Percentiles rank a stretch among this genome's conserved stretches.
phyloP scores from a whole-genome alignment of 768 basidiomycete species.

The Trametes meyenii region DNA sequence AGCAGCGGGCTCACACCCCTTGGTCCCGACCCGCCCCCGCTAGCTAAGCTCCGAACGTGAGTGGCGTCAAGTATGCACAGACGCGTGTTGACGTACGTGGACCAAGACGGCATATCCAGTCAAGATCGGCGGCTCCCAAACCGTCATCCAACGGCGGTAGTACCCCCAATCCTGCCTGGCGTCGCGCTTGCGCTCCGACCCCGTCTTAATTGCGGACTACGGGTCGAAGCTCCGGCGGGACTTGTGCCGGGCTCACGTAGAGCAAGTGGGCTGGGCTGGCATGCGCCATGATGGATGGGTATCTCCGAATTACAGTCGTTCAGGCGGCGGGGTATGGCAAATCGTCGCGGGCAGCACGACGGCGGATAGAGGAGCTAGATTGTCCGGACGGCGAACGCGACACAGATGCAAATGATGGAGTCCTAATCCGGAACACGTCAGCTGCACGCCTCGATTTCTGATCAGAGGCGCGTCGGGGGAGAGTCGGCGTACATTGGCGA shows the following conservation, averaged over 20 bases:
- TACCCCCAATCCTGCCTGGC: constrained; percentile 1
- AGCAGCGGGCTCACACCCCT: constrained; percentile 5
- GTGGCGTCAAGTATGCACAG: constrained; percentile 12
- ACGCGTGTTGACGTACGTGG: constrained; percentile 17
- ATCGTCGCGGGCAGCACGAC: constrained; percentile 7
- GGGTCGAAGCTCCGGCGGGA: constrained; percentile 15
- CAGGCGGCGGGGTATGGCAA: constrained; percentile 26
- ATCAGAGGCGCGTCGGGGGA: constrained; percentile 7
- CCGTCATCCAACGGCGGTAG: constrained; percentile 3
- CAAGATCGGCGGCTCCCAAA: constrained; percentile 14
- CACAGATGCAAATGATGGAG: constrained; percentile 66
- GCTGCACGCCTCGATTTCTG: constrained; percentile 17
- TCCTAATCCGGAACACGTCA: constrained; percentile 50
- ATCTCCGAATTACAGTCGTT: constrained; percentile 24
- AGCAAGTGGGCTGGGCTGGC: background rate
- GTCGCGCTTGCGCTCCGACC: constrained; percentile 1
- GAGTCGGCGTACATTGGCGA: constrained; percentile 63
- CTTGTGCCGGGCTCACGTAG: constrained; percentile 10
- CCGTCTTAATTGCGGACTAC: constrained; percentile 6
- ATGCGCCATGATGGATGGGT: constrained; percentile 20
- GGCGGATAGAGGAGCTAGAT: constrained; percentile 29
- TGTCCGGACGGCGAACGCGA: constrained; percentile 62
- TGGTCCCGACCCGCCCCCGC: background rate
- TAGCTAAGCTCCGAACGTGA: constrained; percentile 16
- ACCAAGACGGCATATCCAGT: constrained; percentile 6